Evolutionary conservation across 2,329 filamentous ascomycete genomes (phyloP).

Genomic region (Monosporascus sp.): DNA sequence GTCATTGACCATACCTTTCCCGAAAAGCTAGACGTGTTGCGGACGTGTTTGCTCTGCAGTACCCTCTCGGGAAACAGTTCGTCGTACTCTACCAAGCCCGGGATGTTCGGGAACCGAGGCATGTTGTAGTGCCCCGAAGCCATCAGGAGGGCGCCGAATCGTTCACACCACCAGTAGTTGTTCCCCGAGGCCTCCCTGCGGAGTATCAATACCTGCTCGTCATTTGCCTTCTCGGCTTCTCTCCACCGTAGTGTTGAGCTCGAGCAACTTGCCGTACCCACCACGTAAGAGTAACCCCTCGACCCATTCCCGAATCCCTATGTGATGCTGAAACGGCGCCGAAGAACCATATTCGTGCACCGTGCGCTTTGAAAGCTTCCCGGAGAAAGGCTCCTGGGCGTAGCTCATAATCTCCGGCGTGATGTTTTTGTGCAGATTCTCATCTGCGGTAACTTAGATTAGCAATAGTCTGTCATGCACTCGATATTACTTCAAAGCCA

Average conservation of each 20-base stretch:
- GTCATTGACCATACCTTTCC: constrained; percentile 23
- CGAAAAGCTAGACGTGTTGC: constrained; percentile 28
- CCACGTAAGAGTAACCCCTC: constrained; percentile 31
- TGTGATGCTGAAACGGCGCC: too few species aligned
- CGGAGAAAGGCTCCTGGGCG: too few species aligned
- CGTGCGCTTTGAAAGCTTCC: too few species aligned
- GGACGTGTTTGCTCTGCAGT: constrained; percentile 66
- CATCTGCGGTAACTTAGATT: too few species aligned
- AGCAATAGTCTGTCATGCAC: too few species aligned
- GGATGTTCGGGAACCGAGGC: constrained; percentile 53
- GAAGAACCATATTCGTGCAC: too few species aligned
- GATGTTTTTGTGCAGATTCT: too few species aligned
- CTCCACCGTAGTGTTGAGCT: constrained; percentile 54
- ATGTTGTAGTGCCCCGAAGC: constrained; percentile 62
- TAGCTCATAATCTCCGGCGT: too few species aligned
- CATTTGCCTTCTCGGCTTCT: constrained; percentile 38
- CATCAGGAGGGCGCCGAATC: constrained; percentile 61
- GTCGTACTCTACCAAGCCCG: constrained; percentile 50
- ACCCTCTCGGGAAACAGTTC: constrained; percentile 43
- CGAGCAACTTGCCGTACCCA: constrained; percentile 30
- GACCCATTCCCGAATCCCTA: constrained; percentile 44
- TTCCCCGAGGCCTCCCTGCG: constrained; percentile 30
- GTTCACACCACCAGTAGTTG: constrained; percentile 34
- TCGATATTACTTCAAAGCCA: too few species aligned
- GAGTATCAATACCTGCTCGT: constrained; percentile 45